phyloP scores from a whole-genome alignment of 768 basidiomycete species.

The Suillus bovinus region DNA sequence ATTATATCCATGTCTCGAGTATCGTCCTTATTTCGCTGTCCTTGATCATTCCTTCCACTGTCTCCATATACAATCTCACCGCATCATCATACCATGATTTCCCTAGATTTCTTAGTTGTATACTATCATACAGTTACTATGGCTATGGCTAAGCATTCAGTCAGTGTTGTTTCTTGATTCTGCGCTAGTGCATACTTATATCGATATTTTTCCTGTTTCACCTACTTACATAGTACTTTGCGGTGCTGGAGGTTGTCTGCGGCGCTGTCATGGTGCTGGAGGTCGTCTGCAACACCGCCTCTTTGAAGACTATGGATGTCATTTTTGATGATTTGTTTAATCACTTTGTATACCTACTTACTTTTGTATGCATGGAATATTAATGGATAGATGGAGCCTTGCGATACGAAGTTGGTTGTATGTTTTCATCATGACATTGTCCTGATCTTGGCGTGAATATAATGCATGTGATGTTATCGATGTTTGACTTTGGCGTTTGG shows the following conservation, averaged over 20 bases:
- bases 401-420: not conserved
- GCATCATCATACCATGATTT: not conserved
- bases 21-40: not conserved
- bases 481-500: too few species aligned
- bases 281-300: not conserved
- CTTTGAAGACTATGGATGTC: not conserved
- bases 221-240: not conserved
- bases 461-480: not conserved
- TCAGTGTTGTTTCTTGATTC: not conserved
- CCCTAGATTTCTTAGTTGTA: not conserved
- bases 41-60: not conserved
- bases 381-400: not conserved
- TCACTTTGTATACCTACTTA: not conserved
- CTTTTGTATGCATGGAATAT: not conserved
- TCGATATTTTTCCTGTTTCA: not conserved
- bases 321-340: not conserved
- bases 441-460: too few species aligned
- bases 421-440: not conserved
- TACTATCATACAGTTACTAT: not conserved
- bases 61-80: constrained; percentile 5
- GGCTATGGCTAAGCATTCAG: not conserved
- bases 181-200: not conserved
- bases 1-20: not conserved
- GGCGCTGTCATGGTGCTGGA: not conserved
- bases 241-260: not conserved